Base-by-base conservation (phyloP, 345 rosid genomes). In the Cochlearia excelsa region DNA sequence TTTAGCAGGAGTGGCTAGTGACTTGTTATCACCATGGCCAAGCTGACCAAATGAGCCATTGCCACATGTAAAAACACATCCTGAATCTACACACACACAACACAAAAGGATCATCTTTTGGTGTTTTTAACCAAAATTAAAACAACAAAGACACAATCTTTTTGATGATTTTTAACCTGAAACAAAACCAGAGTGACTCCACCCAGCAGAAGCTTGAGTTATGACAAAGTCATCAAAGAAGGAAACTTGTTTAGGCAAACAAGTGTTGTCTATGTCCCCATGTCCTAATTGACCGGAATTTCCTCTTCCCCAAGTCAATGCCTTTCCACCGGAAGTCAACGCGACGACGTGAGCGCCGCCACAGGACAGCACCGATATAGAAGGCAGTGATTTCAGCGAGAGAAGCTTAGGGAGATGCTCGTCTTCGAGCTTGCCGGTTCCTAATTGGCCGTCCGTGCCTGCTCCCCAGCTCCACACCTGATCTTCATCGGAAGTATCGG, bases 401-500 rank as follows among this genome's bases (percentile, higher is more conserved):
- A 92, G 88, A 50, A 76, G 85, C 64, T 80, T 93, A 37, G 98
- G 98, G 28, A 73, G 78, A 75, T 57, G 75, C 62, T 92, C 96
- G 76, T 92, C 98, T 76, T 79, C 59, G 9, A 77, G 76, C 74
- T 73, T 83, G 46, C 64, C 75, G 4, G 96, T 88, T 33, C 90
- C 89, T 29, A 88, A 78, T 68, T 92, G 98, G 7, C 96, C 95
- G 23, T 92, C 98, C 9, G 90, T 88, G 6, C 96, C 98, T 2
- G 98, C 98, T 16, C 98, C 98, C 93, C 96, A 92, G 75, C 95
- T 92, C 98, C 98, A 86, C 28, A 84, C 46, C 46, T 62, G 59
- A 28, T 58, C 64, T 11, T 57, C 61, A 11, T 57, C 60, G 1
- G 44, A 16, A 16, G 23, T 16, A 16, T 31, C 56, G n/a, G 56